These are phyloP conservation scores for Sporodiniella umbellata DNA, from an alignment of 371 early-diverging fungal species.

Conservation along the genomic window DNA sequence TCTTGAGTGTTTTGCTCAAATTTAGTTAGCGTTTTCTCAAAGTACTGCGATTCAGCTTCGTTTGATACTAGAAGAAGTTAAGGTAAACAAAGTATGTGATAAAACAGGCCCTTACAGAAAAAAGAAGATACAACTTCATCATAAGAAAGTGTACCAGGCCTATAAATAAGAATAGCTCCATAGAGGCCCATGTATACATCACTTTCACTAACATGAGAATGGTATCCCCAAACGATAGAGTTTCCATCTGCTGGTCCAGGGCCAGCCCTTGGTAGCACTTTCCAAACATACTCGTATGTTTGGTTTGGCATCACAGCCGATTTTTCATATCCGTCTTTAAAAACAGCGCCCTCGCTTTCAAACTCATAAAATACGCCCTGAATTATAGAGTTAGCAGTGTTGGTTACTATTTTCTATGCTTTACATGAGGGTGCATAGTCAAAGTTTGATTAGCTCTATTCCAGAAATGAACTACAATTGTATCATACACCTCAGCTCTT, in stretches of 20 bases:
- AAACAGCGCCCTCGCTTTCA: constrained; percentile 51
- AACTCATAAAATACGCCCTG: constrained; percentile 48
- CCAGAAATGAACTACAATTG: constrained; percentile 40
- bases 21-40: constrained; percentile 22
- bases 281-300: constrained; percentile 44
- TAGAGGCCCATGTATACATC: constrained; percentile 48
- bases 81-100: neutral
- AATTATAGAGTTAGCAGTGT: neutral
- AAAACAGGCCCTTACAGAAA: constrained; percentile 22
- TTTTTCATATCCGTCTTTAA: constrained; percentile 29
- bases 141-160: constrained; percentile 27
- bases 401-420: neutral
- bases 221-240: constrained; percentile 49
- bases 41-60: constrained; percentile 38
- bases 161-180: constrained; percentile 47
- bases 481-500: constrained; percentile 50
- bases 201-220: constrained; percentile 44
- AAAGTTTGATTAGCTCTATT: constrained; percentile 35
- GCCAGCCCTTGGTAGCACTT: constrained; percentile 37
- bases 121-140: constrained; percentile 35
- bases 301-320: constrained; percentile 33
- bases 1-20: constrained; percentile 1
- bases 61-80: constrained; percentile 19
- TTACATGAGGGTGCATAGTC: constrained; percentile 54
- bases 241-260: constrained; percentile 46